Percentiles rank a stretch among this genome's conserved stretches.
phyloP scores from a whole-genome alignment of 305 asterid genomes.

The Rubia peregrina region DNA sequence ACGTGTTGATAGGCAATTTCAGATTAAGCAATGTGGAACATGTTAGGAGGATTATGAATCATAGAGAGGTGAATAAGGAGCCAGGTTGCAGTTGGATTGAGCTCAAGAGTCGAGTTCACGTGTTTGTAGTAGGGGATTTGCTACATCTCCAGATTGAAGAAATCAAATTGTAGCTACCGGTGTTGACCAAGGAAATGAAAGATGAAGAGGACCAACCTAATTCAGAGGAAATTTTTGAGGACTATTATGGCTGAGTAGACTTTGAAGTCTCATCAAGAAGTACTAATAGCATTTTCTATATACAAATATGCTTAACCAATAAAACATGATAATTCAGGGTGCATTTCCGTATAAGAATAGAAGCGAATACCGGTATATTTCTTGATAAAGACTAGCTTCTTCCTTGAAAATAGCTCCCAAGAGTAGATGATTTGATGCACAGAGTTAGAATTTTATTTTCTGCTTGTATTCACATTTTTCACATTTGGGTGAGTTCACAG shows the following conservation, averaged over 20 bases:
- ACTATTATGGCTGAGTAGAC: slow-evolving; percentile 9
- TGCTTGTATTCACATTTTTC: not conserved
- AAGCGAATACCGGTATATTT: not conserved
- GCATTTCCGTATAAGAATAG: not conserved
- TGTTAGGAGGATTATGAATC: slow-evolving; percentile 60
- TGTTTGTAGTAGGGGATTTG: slow-evolving; percentile 72
- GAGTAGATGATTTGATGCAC: not conserved
- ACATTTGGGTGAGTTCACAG: not conserved
- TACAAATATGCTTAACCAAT: not conserved
- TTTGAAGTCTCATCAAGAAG: not conserved
- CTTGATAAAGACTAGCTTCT: not conserved
- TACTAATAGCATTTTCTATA: not conserved
- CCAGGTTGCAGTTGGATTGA: slow-evolving; percentile 98
- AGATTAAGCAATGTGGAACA: slow-evolving; percentile 52
- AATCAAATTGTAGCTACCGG: slow-evolving; percentile 40
- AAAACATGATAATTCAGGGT: not conserved
- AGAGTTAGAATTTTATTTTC: not conserved
- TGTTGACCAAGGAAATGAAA: slow-evolving; percentile 48
- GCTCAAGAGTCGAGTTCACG: slow-evolving; percentile 68
- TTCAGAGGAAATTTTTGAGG: slow-evolving; percentile 22
- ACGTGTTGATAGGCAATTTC: no score
- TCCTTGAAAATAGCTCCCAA: not conserved
- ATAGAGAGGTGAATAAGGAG: slow-evolving; percentile 65
- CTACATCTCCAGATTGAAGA: slow-evolving; percentile 55
- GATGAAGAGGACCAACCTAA: slow-evolving; percentile 30